Conservation (phyloP, 805 yeast species). For the Yamadazyma kitorensis region DNA sequence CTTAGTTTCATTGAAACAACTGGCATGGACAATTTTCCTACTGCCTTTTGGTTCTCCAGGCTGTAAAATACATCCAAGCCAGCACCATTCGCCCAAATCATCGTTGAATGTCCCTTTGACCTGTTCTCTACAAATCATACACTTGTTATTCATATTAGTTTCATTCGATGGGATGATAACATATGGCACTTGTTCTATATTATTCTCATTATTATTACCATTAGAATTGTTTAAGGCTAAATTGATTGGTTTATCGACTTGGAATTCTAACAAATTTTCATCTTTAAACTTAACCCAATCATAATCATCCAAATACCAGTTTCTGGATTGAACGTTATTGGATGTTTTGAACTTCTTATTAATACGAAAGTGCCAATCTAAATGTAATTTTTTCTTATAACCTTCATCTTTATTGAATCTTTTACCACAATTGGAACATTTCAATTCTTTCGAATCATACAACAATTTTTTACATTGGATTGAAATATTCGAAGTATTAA, state of each 20-base stretch:
- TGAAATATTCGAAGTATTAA: conserved; percentile 30
- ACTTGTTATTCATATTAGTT: conserved; percentile 47
- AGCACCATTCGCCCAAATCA: conserved; percentile 46
- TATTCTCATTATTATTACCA: background rate
- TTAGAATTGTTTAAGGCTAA: too few species aligned
- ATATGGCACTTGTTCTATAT: conserved; percentile 25
- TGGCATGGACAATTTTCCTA: conserved; percentile 39
- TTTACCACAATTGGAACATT: conserved; percentile 88
- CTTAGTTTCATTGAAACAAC: conserved; percentile 38
- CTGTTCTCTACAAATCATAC: conserved; percentile 41
- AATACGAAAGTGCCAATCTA: conserved; percentile 95
- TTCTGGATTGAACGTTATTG: conserved; percentile 61
- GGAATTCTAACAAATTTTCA: conserved; percentile 44
- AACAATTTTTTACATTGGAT: conserved; percentile 29
- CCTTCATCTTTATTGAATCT: conserved; percentile 63
- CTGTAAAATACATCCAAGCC: conserved; percentile 37
- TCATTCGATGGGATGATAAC: conserved; percentile 68
- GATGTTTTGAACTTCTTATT: conserved; percentile 60
- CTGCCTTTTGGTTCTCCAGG: conserved; percentile 34
- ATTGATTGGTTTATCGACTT: conserved; percentile 10
- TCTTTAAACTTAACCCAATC: conserved; percentile 78
- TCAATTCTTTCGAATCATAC: conserved; percentile 64
- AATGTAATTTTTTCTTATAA: conserved; percentile 57
- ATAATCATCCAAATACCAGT: conserved; percentile 74
- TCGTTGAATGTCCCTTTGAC: conserved; percentile 43